Evolutionary conservation across 345 rosid genomes (phyloP), one percentile per base, ranked within the genome.

Genomic region (Salix viminalis): DNA sequence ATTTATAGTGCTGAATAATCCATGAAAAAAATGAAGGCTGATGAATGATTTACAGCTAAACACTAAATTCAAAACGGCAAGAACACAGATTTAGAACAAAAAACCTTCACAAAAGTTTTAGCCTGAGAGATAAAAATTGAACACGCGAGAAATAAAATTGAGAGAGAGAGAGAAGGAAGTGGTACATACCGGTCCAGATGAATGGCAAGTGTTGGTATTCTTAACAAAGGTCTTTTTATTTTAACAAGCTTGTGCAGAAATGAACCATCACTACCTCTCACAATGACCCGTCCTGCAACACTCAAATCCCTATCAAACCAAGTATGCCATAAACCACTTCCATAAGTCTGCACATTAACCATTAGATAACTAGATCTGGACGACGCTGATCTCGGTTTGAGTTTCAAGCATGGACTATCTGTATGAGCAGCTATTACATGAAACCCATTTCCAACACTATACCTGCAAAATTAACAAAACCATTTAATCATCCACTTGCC

Each of bases 261-360:
- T 13, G 91, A 90, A 60, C 93, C 97, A 80, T 90, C 81, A 14
- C 87, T 75, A 67, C 84, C 87, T 83, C 89, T 91, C 75, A 95
- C 81, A 76, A 95, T 88, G 58, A 87, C 96, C 83, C 97, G 87
- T 71, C 99, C 99, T 1, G 99, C 99, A 83, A 93, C 96, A 84
- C 92, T 95, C 85, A 95, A 84, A 79, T 95, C 99, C 79, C 99
- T 87, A 80, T 93, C 97, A 75, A 95, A 95, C 99, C 99, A 95
- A 11, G 99, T 95, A 61, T 95, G 97, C 99, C 99, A 95, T 77
- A 95, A 85, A 80, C 97, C 99, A 83, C 92, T 90, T 30, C 99
- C 99, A 81, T 95, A 95, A 36, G 97, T 93, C 82, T 95, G 97
- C 80, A 95, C 97, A 84, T 90, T 91, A 58, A 93, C 96, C 96